Percentiles rank a stretch among this genome's conserved stretches.
These are phyloP conservation scores for Hypholoma fasciculare DNA, from an alignment of 768 basidiomycete genomes.

Conservation along the genomic window DNA sequence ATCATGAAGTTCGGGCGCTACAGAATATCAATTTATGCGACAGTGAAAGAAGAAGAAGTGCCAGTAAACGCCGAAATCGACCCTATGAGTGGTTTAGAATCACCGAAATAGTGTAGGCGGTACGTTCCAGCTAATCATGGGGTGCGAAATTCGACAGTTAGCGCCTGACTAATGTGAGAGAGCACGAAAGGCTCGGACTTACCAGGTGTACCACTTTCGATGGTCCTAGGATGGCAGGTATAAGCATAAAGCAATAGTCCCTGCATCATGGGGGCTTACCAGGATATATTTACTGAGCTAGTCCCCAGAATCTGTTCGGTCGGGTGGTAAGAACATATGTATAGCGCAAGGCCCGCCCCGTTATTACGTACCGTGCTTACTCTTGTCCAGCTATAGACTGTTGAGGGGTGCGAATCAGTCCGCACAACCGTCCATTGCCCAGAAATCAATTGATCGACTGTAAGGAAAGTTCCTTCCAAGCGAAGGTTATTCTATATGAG, in stretches of 20 bases:
- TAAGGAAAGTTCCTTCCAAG: constrained; percentile 72
- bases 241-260: not conserved
- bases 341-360: not conserved
- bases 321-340: not conserved
- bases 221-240: constrained; percentile 17
- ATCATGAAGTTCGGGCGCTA: not conserved
- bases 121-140: constrained; percentile 58
- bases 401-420: constrained; percentile 81
- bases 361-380: constrained; percentile 46
- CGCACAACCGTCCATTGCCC: constrained; percentile 57
- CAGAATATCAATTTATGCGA: constrained; percentile 34
- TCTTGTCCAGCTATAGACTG: constrained; percentile 64
- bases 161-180: constrained; percentile 7
- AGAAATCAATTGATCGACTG: constrained; percentile 53
- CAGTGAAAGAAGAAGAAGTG: constrained; percentile 59
- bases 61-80: constrained; percentile 64
- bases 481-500: constrained; percentile 68
- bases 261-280: constrained; percentile 38
- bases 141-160: not conserved
- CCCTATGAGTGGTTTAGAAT: constrained; percentile 71
- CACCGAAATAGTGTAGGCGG: constrained; percentile 70
- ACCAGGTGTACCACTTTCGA: constrained; percentile 55
- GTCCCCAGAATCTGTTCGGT: constrained; percentile 49
- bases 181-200: constrained; percentile 20
- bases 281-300: constrained; percentile 66